Base-by-base conservation (phyloP, 495 filamentous ascomycete species). In the Rhizodiscina lignyota region DNA sequence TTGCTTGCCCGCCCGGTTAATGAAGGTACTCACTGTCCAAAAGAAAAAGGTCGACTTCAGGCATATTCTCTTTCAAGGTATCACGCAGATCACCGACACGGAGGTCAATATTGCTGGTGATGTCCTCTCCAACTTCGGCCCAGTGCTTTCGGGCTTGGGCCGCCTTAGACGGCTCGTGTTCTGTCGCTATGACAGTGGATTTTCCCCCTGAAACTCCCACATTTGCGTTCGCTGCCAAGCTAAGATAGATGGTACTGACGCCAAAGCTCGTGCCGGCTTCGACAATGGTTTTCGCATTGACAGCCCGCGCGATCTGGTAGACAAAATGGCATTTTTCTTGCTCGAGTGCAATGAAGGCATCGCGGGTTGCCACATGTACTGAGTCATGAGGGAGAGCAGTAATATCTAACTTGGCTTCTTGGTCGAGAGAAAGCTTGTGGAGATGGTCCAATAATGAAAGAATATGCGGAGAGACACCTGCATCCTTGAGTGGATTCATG, bases 241-340 rank as follows among this genome's bases (percentile, higher is more conserved):
- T 66, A 15, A 74, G 60, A 34, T 74, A 72, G 39, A 75, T 74
- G 0, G 68, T 72, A 32, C 62, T 67, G 2, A 75, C 67, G 11
- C 71, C 70, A 36, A 64, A 74, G 33, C 62, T 66, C 3, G 70
- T 74, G 4, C 70, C 70, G 0, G 62, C 66, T 38, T 74, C 70
- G 16, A 74, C 62, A 22, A 70, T 50, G 19, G 59, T 66, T 2
- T 43, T 59, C 1, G 66, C 69, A 0, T 51, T 51, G 15, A 53
- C 60, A 15, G 59, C 47, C 13, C 43, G 37, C 15, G 53, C 34
- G 12, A 70, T 38, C 23, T 63, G 61, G 40, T 70, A 70, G 2
- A 61, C 42, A 36, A 70, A 59, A 0, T 61, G 50, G 38, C 56
- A 60, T 47, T 72, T 70, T 43, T 72, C 64, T 16, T 62, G 38